Evolutionary conservation across 495 filamentous ascomycete species (phyloP).

Genomic region (Letharia columbiana): DNA sequence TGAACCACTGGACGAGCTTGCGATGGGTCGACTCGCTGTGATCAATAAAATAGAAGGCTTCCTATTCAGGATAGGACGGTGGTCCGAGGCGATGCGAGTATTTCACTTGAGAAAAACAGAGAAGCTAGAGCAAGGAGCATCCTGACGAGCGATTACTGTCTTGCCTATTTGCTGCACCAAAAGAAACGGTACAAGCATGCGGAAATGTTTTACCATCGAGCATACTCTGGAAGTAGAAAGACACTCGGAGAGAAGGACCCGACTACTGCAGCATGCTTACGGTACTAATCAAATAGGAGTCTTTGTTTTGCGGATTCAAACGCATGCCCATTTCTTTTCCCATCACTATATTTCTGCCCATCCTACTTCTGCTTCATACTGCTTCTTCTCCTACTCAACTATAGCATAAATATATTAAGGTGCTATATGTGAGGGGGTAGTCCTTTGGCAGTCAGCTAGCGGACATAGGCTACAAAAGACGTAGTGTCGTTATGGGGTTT

Average conservation of each 20-base stretch:
- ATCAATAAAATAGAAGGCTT: background rate
- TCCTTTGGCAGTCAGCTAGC: too few species aligned
- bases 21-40: background rate
- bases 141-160: too few species aligned
- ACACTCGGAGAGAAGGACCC: conserved; percentile 9
- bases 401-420: background rate
- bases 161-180: too few species aligned
- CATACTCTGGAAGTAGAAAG: conserved; percentile 24
- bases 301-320: background rate
- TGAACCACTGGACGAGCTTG: background rate
- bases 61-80: conserved; percentile 2
- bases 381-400: background rate
- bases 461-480: too few species aligned
- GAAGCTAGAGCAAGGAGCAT: background rate
- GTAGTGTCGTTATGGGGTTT: too few species aligned
- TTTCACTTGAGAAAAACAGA: conserved; percentile 3
- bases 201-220: conserved; percentile 10
- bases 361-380: background rate
- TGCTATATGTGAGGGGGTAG: too few species aligned
- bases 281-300: background rate
- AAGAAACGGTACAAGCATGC: too few species aligned
- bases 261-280: conserved; percentile 11
- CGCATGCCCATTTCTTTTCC: background rate
- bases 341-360: background rate
- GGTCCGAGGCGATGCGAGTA: background rate